phyloP scores from a whole-genome alignment of 306 rosid genomes.

The Quercus cerris region DNA sequence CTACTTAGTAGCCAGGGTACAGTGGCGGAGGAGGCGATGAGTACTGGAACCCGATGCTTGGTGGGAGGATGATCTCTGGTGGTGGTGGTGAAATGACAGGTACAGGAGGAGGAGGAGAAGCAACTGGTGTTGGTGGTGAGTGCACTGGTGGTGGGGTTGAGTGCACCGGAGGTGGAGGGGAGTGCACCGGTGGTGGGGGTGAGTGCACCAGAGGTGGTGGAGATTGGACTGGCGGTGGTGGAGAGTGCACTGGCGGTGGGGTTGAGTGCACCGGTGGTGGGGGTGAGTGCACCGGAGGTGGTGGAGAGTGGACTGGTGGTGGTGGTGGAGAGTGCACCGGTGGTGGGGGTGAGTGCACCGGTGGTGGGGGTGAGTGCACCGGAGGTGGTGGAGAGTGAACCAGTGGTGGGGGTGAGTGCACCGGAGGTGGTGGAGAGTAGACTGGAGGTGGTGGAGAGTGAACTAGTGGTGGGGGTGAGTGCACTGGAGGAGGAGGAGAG shows the following conservation, averaged over 20 bases:
- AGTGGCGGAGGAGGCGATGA: conserved; percentile 70
- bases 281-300: conserved; percentile 16
- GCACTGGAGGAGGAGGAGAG: not conserved
- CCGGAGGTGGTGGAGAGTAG: not conserved
- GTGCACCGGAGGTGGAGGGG: not conserved
- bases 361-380: conserved; percentile 9
- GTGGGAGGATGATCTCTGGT: conserved; percentile 39
- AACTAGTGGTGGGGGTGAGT: not conserved
- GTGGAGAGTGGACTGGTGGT: not conserved
- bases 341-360: not conserved
- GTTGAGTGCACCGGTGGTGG: conserved; percentile 15
- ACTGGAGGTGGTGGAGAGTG: conserved; percentile 17
- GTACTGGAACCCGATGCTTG: conserved; percentile 41
- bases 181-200: not conserved
- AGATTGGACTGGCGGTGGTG: conserved; percentile 8
- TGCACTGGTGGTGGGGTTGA: conserved; percentile 20
- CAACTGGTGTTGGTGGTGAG: not conserved
- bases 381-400: not conserved
- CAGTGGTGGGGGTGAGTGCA: not conserved
- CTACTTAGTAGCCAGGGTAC: conserved; percentile 43
- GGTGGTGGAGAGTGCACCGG: not conserved
- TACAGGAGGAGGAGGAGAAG: not conserved
- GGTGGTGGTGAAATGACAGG: not conserved
- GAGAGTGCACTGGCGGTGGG: conserved; percentile 9
- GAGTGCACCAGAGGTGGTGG: not conserved